These are phyloP conservation scores for Madurella fahalii DNA, from an alignment of 2,329 filamentous ascomycete genomes.

Conservation along the genomic window DNA sequence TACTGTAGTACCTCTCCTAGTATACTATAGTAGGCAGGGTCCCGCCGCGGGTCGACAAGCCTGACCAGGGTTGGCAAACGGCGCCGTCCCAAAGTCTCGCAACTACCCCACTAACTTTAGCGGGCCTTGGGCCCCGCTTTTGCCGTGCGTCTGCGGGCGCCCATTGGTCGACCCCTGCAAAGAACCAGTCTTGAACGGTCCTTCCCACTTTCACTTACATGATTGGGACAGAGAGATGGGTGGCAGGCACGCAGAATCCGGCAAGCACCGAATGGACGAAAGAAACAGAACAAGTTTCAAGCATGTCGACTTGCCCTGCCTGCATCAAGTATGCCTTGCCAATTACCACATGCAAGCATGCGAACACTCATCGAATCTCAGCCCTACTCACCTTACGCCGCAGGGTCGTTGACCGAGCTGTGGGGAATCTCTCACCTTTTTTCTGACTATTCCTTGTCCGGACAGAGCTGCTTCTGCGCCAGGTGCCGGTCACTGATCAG, in stretches of 20 bases:
- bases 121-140: not conserved
- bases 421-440: slow-evolving; percentile 7
- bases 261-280: not conserved
- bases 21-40: not conserved
- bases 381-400: slow-evolving; percentile 1
- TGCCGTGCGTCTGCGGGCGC: not conserved
- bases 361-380: slow-evolving; percentile 2
- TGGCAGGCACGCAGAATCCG: not conserved
- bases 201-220: slow-evolving; percentile 7
- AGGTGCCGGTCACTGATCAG: slow-evolving; percentile 4
- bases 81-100: not conserved
- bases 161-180: slow-evolving; percentile 9
- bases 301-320: too few species aligned
- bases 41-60: not conserved
- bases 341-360: not conserved
- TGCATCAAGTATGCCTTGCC: not conserved
- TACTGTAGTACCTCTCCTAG: not conserved
- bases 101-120: not conserved
- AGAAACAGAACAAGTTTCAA: not conserved
- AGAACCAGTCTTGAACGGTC: slow-evolving; percentile 13
- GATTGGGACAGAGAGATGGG: not conserved
- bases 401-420: not conserved
- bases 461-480: slow-evolving; percentile 7
- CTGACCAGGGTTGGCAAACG: not conserved
- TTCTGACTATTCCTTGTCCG: slow-evolving; percentile 1